Percentiles rank a stretch among this genome's conserved stretches.
Evolutionary conservation across 202 grass and related monocot genomes (phyloP).

Genomic region (Digitaria exilis): DNA sequence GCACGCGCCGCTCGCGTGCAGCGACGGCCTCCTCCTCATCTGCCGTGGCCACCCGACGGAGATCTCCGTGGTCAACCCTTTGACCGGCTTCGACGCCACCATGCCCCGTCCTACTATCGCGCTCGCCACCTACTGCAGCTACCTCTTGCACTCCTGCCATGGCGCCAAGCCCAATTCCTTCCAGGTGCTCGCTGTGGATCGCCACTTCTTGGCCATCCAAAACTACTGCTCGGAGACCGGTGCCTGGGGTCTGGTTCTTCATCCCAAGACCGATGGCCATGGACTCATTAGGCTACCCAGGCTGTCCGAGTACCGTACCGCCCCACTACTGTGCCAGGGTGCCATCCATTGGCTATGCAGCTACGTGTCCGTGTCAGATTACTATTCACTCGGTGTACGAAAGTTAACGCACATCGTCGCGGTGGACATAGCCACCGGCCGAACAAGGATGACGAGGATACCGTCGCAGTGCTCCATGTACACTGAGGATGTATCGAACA

Average conservation of each 20-base stretch:
- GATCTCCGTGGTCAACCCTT: too few species aligned
- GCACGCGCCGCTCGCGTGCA: too few species aligned
- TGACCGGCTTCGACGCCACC: too few species aligned
- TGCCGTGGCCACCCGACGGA: too few species aligned
- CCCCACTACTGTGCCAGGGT: not conserved
- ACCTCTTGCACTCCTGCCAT: too few species aligned
- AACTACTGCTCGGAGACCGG: slow-evolving; percentile 1
- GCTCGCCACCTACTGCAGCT: too few species aligned
- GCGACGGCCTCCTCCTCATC: too few species aligned
- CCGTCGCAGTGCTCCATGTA: not conserved
- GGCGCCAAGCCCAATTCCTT: too few species aligned
- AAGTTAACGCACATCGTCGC: not conserved
- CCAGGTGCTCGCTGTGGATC: too few species aligned
- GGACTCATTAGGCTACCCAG: too few species aligned
- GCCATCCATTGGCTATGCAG: slow-evolving; percentile 20
- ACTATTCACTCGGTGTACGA: not conserved
- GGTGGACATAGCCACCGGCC: not conserved
- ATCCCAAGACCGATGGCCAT: not conserved
- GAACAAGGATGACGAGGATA: not conserved
- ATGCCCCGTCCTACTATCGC: too few species aligned
- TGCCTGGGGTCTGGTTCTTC: not conserved
- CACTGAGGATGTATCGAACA: not conserved
- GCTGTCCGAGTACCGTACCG: not conserved
- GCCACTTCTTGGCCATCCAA: not conserved
- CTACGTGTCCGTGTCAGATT: not conserved